Evolutionary conservation across 2,329 filamentous ascomycete genomes (phyloP), one percentile per base, ranked within the genome.

Genomic region (Botrytis porri): DNA sequence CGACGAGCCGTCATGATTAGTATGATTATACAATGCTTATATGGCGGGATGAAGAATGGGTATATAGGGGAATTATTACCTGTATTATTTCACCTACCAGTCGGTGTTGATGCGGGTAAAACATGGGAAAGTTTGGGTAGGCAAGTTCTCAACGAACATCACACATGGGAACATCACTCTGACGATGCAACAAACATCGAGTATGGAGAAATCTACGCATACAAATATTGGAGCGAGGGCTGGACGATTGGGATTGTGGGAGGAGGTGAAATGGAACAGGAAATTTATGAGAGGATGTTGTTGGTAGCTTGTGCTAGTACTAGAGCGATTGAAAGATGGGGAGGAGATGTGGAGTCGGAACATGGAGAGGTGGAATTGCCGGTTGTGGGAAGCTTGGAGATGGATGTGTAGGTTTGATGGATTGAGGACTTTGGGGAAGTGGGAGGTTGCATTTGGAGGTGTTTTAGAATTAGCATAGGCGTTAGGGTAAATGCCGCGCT

Each of bases 1-100:
- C 75, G 81, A 29, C 78, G 81, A 2, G 78, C 79, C 1, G 60
- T 76, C 9, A 75, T 77, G 66, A 72, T 76, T 22, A 75, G 76
- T 18, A 59, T 76, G 20, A 25, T 79, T 7, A 18, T 79, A 6
- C 69, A 74, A 39, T 71, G 73, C n/a, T 25, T 77, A 10, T 77
- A 75, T 51, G 45, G 63, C 14, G 60, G 51, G 8, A 48, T 72
- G 14, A 74, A 75, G 63, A 57, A 74, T 65, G 76, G 77, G 7
- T 71, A 70, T 54, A 74, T 73, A n/a, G 67, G 74, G 1, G 45
- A 60, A 1, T 66, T 75, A 2, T 73, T 76, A 18, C 63, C 75
- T 14, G 45, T 76, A 61, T 25, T 65, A 7, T 64, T 61, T n/a
- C 7, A 16, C 6, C 25, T 71, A 9, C 4, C 64, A 75, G 22